Conservation (phyloP, 306 rosid genomes). For the Quercus aquifolioides region DNA sequence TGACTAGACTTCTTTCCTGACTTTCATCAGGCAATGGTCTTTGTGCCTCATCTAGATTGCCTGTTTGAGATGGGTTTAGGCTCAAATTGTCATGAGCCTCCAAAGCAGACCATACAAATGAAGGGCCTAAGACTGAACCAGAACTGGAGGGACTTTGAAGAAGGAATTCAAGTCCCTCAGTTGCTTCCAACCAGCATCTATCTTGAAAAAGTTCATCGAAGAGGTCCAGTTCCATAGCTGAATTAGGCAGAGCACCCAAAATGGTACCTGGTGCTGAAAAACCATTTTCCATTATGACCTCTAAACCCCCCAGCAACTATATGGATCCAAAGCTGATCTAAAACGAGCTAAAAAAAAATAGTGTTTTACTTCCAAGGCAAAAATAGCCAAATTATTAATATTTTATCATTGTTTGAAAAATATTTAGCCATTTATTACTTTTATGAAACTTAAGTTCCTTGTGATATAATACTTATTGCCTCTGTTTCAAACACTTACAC, state of each 20-base stretch:
- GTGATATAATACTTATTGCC: no score
- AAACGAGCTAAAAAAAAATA: neutral
- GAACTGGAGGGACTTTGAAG: constrained; percentile 48
- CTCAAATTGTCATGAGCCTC: constrained; percentile 24
- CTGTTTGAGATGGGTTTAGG: constrained; percentile 24
- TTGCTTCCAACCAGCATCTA: constrained; percentile 86
- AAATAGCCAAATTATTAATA: no score
- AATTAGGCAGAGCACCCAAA: constrained; percentile 49
- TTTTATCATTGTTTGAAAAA: rapidly evolving
- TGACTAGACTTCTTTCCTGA: constrained; percentile 13
- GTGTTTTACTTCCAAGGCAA: no score
- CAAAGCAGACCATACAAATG: constrained; percentile 53
- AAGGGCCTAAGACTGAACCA: constrained; percentile 52
- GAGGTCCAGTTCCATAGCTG: constrained; percentile 74
- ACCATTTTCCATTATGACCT: constrained; percentile 59
- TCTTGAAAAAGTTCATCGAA: constrained; percentile 75
- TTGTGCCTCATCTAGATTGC: constrained; percentile 30
- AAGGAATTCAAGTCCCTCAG: constrained; percentile 60
- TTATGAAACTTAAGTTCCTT: no score
- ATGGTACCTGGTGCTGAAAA: constrained; percentile 52
- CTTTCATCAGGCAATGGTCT: constrained; percentile 19
- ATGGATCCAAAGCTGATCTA: constrained; percentile 28
- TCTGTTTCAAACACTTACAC: no score
- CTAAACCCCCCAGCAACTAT: constrained; percentile 10
- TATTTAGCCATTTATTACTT: no score